These are phyloP conservation scores for Globisporangium nodosum DNA, from an alignment of 352 stramenopile genomes.

Conservation along the genomic window DNA sequence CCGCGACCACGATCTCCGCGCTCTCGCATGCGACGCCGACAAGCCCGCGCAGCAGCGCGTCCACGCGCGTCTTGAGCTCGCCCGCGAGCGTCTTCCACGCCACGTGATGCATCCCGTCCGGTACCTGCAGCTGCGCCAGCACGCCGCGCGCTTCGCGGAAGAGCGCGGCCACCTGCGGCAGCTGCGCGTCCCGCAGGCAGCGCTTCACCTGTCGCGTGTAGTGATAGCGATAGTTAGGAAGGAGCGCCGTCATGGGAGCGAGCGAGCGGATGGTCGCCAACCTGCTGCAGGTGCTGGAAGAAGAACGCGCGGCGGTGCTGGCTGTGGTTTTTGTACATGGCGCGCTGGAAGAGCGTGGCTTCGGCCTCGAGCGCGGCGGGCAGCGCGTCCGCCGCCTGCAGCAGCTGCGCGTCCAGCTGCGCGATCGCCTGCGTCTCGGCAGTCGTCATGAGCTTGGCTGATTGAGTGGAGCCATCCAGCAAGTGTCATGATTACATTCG, in stretches of 20 bases:
- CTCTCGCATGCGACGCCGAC: slow-evolving; percentile 20
- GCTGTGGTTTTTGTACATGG: slow-evolving; percentile 88
- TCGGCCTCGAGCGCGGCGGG: slow-evolving; percentile 46
- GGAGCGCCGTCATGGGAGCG: not conserved
- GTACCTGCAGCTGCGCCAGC: slow-evolving; percentile 37
- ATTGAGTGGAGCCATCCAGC: no score
- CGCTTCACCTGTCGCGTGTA: slow-evolving; percentile 50
- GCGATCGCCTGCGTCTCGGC: slow-evolving; percentile 25
- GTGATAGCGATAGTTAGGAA: no score
- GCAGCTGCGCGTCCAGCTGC: slow-evolving; percentile 32
- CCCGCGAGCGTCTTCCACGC: slow-evolving; percentile 64
- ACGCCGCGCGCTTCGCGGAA: slow-evolving; percentile 37
- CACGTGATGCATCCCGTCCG: slow-evolving; percentile 58
- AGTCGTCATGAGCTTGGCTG: not conserved
- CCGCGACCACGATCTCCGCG: slow-evolving; percentile 42
- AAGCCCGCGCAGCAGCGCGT: slow-evolving; percentile 44
- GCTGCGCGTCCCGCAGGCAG: slow-evolving; percentile 37
- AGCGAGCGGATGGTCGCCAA: slow-evolving; percentile 3
- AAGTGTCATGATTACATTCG: not conserved
- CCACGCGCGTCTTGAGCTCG: slow-evolving; percentile 50
- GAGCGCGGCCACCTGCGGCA: slow-evolving; percentile 27
- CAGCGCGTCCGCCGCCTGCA: slow-evolving; percentile 26
- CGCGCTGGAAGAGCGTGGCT: slow-evolving; percentile 58
- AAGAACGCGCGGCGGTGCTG: slow-evolving; percentile 80
- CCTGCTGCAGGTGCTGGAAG: slow-evolving; percentile 74